A percentile compares a stretch with the other conserved stretches of the same genome.
Conservation (phyloP, 768 basidiomycete species). For the Leccinum uliginosum region DNA sequence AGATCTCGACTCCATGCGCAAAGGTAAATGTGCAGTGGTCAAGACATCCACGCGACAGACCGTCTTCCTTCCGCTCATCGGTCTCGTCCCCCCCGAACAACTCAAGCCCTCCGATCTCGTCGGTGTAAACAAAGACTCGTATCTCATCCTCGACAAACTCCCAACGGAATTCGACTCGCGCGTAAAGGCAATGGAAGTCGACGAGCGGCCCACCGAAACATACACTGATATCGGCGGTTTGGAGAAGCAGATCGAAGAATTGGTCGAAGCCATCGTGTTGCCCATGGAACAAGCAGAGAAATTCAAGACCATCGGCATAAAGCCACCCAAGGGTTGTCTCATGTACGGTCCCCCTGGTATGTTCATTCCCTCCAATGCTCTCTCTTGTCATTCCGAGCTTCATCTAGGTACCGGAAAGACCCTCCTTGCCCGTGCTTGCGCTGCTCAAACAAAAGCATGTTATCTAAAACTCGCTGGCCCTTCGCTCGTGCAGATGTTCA, state of each 20-base stretch:
- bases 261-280: conserved; percentile 95
- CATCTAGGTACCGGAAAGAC: conserved; percentile 89
- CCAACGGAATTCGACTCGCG: conserved; percentile 97
- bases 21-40: conserved; percentile 97
- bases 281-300: conserved; percentile 99
- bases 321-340: conserved; percentile 93
- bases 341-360: conserved; percentile 98
- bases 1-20: conserved; percentile 92
- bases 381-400: not conserved
- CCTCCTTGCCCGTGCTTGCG: conserved; percentile 93
- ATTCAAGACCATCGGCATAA: conserved; percentile 98
- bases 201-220: conserved; percentile 94
- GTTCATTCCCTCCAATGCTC: conserved; percentile 2
- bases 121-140: conserved; percentile 99
- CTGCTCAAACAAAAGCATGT: conserved; percentile 96
- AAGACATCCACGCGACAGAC: conserved; percentile 99
- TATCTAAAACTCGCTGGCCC: conserved; percentile 98
- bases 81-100: conserved; percentile 89
- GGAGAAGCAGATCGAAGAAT: conserved; percentile 98
- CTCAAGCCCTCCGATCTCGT: conserved; percentile 92
- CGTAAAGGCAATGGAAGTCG: conserved; percentile 99
- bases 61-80: conserved; percentile 96
- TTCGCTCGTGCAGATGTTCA: conserved; percentile 99
- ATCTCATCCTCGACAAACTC: conserved; percentile 91
- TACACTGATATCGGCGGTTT: conserved; percentile 97